phyloP scores from a whole-genome alignment of 2,329 filamentous ascomycete genomes.

The Dryadomyces sulphureus region DNA sequence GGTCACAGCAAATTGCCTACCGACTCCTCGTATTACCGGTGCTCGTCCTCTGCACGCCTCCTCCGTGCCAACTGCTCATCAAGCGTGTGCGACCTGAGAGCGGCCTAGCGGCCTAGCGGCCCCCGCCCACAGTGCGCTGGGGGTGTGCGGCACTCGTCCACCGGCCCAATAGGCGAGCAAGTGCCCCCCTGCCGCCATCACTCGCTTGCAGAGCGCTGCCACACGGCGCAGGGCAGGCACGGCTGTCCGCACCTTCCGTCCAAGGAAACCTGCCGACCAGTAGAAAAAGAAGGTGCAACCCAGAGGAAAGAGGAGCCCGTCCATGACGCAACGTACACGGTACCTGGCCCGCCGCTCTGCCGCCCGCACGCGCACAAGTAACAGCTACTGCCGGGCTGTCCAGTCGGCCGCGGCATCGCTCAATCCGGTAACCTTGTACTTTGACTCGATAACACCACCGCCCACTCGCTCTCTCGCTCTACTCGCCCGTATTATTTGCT shows the following conservation, averaged over 20 bases:
- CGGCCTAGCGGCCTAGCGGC: neutral
- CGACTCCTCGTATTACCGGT: too few relatives aligned
- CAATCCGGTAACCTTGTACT: neutral
- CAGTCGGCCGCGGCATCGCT: too few relatives aligned
- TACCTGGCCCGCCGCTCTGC: too few relatives aligned
- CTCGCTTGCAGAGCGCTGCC: neutral
- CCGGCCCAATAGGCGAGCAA: neutral
- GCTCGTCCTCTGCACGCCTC: too few relatives aligned
- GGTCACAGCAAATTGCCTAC: too few relatives aligned
- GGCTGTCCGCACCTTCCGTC: neutral
- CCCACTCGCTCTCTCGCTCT: neutral
- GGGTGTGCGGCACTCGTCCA: neutral
- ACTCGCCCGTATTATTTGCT: neutral
- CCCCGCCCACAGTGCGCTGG: neutral
- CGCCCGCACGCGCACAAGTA: too few relatives aligned
- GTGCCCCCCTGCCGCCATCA: neutral
- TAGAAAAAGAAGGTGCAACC: neutral
- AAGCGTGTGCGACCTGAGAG: conserved; percentile 1
- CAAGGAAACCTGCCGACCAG: neutral
- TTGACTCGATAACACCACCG: neutral
- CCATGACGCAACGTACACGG: too few relatives aligned
- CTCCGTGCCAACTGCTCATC: too few relatives aligned
- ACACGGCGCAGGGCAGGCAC: neutral
- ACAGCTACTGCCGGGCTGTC: too few relatives aligned
- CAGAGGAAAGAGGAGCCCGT: neutral